Evolutionary conservation across 2,329 filamentous ascomycete genomes (phyloP).

Genomic region (Fusarium anguioides): DNA sequence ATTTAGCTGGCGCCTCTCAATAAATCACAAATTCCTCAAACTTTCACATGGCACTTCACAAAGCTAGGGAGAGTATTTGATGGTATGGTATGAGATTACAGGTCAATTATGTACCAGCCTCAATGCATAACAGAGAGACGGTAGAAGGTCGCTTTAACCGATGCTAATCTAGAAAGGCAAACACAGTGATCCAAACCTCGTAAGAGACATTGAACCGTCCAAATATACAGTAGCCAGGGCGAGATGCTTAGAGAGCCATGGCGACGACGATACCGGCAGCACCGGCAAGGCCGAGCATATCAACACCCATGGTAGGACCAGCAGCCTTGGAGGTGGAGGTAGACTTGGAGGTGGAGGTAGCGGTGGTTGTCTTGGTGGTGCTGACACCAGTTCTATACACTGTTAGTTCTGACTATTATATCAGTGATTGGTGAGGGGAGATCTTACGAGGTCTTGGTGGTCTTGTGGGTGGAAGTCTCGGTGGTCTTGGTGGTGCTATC

Average conservation of each 20-base stretch:
- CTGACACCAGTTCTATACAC: background rate
- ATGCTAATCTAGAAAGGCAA: constrained; percentile 6
- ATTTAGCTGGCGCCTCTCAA: too few relatives aligned
- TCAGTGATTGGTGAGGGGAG: too few relatives aligned
- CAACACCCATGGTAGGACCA: constrained; percentile 15
- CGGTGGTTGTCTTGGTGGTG: background rate
- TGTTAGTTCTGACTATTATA: background rate
- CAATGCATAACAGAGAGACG: constrained; percentile 13
- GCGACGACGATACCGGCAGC: constrained; percentile 17
- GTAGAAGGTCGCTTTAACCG: background rate
- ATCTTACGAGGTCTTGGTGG: background rate
- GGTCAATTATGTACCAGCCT: background rate
- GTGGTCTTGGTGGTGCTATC: constrained; percentile 16
- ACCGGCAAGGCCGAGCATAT: constrained; percentile 17
- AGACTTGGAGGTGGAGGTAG: background rate
- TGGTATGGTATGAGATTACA: background rate
- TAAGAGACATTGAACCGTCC: constrained; percentile 1
- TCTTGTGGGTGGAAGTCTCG: background rate
- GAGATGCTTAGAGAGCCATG: constrained; percentile 1
- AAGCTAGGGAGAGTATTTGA: too few relatives aligned
- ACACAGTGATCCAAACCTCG: background rate
- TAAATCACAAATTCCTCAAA: too few relatives aligned
- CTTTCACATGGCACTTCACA: too few relatives aligned
- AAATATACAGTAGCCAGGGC: background rate
- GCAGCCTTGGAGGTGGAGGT: constrained; percentile 10